phyloP scores from a whole-genome alignment of 179 eudicot species.

The Beta corolliflora region DNA sequence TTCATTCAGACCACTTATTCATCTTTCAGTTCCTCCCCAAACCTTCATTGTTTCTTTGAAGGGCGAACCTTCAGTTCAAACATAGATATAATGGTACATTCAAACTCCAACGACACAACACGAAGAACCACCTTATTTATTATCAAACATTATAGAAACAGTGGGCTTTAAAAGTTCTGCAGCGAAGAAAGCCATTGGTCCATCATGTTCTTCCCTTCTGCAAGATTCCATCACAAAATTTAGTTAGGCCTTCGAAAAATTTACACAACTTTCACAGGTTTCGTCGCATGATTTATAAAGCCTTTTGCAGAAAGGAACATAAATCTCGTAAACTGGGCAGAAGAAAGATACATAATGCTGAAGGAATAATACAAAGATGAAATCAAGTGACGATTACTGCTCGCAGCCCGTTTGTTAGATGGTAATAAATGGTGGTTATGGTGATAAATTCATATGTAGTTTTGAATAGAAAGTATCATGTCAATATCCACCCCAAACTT shows the following conservation, averaged over 20 bases:
- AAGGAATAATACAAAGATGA: background rate
- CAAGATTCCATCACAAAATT: conserved; percentile 30
- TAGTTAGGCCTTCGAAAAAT: no score
- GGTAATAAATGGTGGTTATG: no score
- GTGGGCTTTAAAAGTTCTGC: conserved; percentile 43
- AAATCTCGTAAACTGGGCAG: background rate
- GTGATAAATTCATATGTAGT: no score
- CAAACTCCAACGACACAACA: conserved; percentile 13
- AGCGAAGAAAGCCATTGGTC: conserved; percentile 88
- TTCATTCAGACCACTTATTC: background rate
- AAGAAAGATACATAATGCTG: background rate
- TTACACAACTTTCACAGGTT: no score
- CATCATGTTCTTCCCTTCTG: conserved; percentile 60
- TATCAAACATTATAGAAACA: background rate
- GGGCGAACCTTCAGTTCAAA: background rate
- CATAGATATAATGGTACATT: background rate
- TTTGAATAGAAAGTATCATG: no score
- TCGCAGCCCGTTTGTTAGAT: no score
- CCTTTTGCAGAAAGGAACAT: no score
- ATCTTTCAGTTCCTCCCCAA: background rate
- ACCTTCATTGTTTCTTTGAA: background rate
- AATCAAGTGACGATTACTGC: background rate
- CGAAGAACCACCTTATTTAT: conserved; percentile 15
- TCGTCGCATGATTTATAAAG: background rate
- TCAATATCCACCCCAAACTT: no score